These are phyloP conservation scores for Trichoderma polysporum DNA, from an alignment of 2,329 filamentous ascomycete species.

Conservation along the genomic window DNA sequence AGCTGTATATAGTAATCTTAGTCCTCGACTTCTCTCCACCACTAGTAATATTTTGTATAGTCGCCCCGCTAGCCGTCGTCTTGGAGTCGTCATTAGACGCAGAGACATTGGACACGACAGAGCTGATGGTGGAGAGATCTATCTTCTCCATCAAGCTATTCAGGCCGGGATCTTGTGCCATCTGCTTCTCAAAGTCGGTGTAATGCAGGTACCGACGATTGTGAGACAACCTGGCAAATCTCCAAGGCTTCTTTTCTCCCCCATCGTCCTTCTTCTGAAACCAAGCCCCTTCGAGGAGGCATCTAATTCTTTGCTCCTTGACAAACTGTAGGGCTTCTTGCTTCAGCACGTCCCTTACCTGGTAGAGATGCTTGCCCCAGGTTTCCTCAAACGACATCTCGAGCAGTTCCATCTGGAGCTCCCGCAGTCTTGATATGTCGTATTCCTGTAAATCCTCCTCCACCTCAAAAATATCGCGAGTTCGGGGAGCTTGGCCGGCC, in stretches of 20 bases:
- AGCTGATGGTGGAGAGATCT: conserved; percentile 83
- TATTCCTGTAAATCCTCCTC: conserved; percentile 87
- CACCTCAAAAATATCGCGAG: conserved; percentile 79
- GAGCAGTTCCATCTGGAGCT: conserved; percentile 89
- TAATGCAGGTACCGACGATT: conserved; percentile 90
- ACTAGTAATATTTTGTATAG: conserved; percentile 37
- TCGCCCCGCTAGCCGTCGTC: conserved; percentile 45
- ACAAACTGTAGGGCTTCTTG: conserved; percentile 93
- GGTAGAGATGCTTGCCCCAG: conserved; percentile 86
- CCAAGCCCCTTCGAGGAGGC: conserved; percentile 86
- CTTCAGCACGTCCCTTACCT: conserved; percentile 87
- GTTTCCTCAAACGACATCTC: conserved; percentile 90
- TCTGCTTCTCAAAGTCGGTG: conserved; percentile 72
- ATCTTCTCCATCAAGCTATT: conserved; percentile 77
- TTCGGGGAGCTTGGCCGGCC: conserved; percentile 76
- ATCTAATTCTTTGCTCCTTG: conserved; percentile 92
- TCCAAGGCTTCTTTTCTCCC: conserved; percentile 62
- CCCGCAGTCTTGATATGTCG: conserved; percentile 73
- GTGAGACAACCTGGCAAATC: conserved; percentile 85
- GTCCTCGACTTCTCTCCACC: conserved; percentile 57
- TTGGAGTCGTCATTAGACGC: conserved; percentile 55
- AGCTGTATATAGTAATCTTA: conserved; percentile 90
- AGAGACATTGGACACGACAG: conserved; percentile 90
- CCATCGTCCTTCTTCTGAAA: conserved; percentile 52
- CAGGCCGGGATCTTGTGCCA: conserved; percentile 65